Evolutionary conservation across 1,284 basidiomycete genomes (phyloP).

Genomic region (Ganoderma leucocontextum): DNA sequence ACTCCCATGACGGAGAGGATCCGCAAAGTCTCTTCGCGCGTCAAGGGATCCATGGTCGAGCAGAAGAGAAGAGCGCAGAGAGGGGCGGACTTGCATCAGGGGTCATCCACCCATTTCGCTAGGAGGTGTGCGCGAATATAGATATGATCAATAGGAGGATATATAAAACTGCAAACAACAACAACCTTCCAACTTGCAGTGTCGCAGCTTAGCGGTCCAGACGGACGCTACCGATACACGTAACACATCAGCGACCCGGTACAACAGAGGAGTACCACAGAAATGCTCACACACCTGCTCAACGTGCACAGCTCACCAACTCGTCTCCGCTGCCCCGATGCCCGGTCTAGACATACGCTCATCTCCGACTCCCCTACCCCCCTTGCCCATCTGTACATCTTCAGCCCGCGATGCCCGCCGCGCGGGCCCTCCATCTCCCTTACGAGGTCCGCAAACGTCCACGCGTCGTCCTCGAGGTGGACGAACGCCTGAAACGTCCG

Average conservation of each 20-base stretch:
- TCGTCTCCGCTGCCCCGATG: conserved; percentile 29
- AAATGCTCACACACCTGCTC: no score
- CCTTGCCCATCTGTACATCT: conserved; percentile 46
- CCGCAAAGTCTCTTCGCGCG: conserved; percentile 22
- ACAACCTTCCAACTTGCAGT: no score
- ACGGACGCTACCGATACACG: no score
- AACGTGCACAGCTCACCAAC: conserved; percentile 27
- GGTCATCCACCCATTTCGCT: background rate
- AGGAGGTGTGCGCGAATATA: no score
- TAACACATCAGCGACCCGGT: no score
- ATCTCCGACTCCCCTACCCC: conserved; percentile 40
- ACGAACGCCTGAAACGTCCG: conserved; percentile 47
- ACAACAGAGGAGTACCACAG: no score
- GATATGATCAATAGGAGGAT: background rate
- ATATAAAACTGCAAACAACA: background rate
- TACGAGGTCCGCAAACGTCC: conserved; percentile 31
- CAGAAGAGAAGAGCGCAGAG: no score
- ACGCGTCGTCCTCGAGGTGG: conserved; percentile 23
- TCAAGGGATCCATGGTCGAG: conserved; percentile 12
- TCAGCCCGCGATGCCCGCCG: conserved; percentile 33
- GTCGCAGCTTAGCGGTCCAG: no score
- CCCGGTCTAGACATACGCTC: conserved; percentile 39
- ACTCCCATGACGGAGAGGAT: conserved; percentile 35
- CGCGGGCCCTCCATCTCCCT: conserved; percentile 31
- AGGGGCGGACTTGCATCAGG: no score